Conservation (phyloP, 805 yeast species). For the Candida quercuum region DNA sequence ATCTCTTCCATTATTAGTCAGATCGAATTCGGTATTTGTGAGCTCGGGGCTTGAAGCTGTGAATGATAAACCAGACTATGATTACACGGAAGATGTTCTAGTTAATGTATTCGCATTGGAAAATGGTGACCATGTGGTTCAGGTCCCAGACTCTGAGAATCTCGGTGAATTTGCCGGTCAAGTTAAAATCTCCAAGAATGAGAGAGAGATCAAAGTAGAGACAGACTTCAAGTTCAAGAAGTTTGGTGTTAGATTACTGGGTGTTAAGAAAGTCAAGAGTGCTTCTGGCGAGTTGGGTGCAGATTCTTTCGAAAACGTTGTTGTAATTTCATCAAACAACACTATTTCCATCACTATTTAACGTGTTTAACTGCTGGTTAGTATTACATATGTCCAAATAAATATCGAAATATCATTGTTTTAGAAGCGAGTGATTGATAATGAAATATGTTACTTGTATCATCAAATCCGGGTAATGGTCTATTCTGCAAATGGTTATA, state of each 20-base stretch:
- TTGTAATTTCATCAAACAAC: slow-evolving; percentile 2
- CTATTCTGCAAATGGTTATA: no score
- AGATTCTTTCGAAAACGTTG: slow-evolving; percentile 13
- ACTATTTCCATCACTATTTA: no score
- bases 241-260: slow-evolving; percentile 14
- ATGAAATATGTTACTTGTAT: no score
- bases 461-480: no score
- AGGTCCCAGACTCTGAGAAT: slow-evolving; percentile 12
- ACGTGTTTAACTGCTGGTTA: no score
- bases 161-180: slow-evolving; percentile 12
- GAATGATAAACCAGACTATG: slow-evolving; percentile 16
- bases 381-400: no score
- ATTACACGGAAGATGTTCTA: slow-evolving; percentile 15
- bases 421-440: no score
- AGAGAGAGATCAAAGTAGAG: slow-evolving; percentile 4
- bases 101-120: slow-evolving; percentile 14
- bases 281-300: not conserved
- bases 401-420: no score
- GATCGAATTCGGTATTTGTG: slow-evolving; percentile 14
- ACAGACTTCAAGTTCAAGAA: slow-evolving; percentile 5
- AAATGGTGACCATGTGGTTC: slow-evolving; percentile 13
- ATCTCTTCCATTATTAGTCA: slow-evolving; percentile 16
- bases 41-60: slow-evolving; percentile 13
- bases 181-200: slow-evolving; percentile 8
- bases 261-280: slow-evolving; percentile 3